Evolutionary conservation across 441 rosid species (phyloP), one percentile per base, ranked within the genome.

Genomic region (Populus trichocarpa): DNA sequence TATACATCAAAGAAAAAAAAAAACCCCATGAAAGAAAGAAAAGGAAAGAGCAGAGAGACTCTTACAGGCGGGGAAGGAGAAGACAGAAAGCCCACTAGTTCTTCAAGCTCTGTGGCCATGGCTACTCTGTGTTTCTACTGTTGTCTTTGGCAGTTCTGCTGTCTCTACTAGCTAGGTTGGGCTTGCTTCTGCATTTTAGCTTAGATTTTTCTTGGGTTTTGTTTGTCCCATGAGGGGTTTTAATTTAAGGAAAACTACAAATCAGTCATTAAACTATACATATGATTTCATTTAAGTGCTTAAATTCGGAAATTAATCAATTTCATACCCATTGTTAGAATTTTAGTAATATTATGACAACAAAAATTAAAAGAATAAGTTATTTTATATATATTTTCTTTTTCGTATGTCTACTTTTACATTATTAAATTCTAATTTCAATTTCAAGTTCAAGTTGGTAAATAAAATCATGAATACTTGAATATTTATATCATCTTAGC

Each of bases 21-120:
- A 26, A 46, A 11, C 8, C 18, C 20, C 14, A 32, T 9, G 28
- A 35, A 16, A 38, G 16, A 18, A 57, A 13, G 22, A 25, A 10
- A 26, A 1, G 6, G 12, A 42, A n/a, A 32, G 8, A 23, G 42
- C 23, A 11, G 7, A 9, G 59, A 25, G 42, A 18, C 78, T 82
- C 87, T 86, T 83, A 93, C 99, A 5, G 93, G 85, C 0, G 89
- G 87, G 67, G 96, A 93, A 11, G 98, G 84, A 81, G 93, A 86
- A 53, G 93, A 88, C 2, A 95, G 86, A 76, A 95, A 95, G 6
- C 80, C 92, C 7, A 93, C 82, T 67, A 93, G 84, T 83, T 95
- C 98, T 87, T 95, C 97, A 69, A 93, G 87, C 86, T 93, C 99
- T 32, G 88, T 90, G 83, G 95, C 93, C 99, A 93, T 93, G 42